These are phyloP conservation scores for Kingdonia uniflora DNA, from an alignment of 164 flowering plant genomes.

Conservation along the genomic window DNA sequence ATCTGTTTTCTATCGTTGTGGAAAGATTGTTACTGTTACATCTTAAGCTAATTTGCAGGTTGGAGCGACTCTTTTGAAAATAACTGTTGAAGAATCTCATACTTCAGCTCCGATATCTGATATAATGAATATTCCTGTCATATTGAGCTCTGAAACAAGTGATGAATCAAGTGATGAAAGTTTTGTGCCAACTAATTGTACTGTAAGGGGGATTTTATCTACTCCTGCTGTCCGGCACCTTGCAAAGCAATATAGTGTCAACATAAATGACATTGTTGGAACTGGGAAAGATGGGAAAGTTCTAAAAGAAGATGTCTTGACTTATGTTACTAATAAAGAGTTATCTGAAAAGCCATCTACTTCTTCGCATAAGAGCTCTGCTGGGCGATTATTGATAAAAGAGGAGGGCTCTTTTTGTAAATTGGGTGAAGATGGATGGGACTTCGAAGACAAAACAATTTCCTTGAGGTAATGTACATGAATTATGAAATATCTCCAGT, in stretches of 20 bases:
- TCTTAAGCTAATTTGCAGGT: slow-evolving; percentile 39
- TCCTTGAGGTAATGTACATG: slow-evolving; percentile 51
- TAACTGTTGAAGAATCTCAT: slow-evolving; percentile 41
- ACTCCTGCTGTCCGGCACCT: slow-evolving; percentile 78
- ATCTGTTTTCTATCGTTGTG: no score
- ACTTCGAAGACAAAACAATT: slow-evolving; percentile 43
- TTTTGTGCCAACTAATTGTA: slow-evolving; percentile 11
- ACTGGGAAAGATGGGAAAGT: slow-evolving; percentile 86
- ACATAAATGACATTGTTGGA: slow-evolving; percentile 60
- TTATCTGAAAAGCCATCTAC: slow-evolving; percentile 20
- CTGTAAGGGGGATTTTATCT: slow-evolving; percentile 35
- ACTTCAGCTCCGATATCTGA: slow-evolving; percentile 15
- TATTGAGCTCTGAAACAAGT: slow-evolving; percentile 14
- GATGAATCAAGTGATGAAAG: slow-evolving; percentile 14
- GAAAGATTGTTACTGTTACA: no score
- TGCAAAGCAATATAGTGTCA: slow-evolving; percentile 62
- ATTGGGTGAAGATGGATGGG: slow-evolving; percentile 15
- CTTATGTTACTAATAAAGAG: slow-evolving; percentile 40
- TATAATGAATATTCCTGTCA: slow-evolving; percentile 7
- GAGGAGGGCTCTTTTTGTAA: slow-evolving; percentile 16
- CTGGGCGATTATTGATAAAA: slow-evolving; percentile 11
- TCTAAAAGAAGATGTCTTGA: slow-evolving; percentile 66
- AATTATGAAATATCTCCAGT: no score
- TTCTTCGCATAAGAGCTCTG: slow-evolving; percentile 15
- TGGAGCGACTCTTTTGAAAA: slow-evolving; percentile 80